Evolutionary conservation across 306 rosid genomes (phyloP).

Genomic region (Prunus salicina): DNA sequence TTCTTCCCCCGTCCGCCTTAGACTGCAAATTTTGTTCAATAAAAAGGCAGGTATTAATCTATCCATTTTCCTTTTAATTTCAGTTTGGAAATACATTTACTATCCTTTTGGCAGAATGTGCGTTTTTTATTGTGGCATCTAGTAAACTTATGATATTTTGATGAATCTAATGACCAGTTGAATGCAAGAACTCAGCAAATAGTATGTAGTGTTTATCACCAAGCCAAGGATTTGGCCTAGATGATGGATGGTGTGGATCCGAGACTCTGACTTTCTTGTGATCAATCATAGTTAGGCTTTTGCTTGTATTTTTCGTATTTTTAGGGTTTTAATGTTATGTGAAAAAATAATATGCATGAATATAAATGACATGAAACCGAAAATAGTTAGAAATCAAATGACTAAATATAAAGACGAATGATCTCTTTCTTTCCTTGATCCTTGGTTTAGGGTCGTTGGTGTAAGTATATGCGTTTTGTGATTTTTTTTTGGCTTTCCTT

Average conservation of each 20-base stretch:
- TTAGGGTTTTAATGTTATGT: too few species aligned
- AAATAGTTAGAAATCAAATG: too few species aligned
- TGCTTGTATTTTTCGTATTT: too few species aligned
- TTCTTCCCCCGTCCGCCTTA: slow-evolving; percentile 74
- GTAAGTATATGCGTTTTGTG: neutral
- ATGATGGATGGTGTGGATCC: too few species aligned
- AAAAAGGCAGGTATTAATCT: slow-evolving; percentile 73
- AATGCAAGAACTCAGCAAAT: neutral
- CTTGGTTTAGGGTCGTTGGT: neutral
- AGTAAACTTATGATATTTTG: neutral
- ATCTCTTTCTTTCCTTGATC: too few species aligned
- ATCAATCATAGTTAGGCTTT: too few species aligned
- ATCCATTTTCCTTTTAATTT: slow-evolving; percentile 12
- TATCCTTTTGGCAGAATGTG: neutral
- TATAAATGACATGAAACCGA: too few species aligned
- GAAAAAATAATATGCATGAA: too few species aligned
- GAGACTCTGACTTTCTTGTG: too few species aligned
- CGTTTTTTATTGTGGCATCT: neutral
- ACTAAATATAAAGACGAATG: too few species aligned
- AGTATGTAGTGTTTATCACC: too few species aligned
- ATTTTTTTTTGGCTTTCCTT: slow-evolving; percentile 17
- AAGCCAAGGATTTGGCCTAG: too few species aligned
- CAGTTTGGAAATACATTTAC: neutral
- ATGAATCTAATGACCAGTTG: neutral
- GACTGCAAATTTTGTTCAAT: slow-evolving; percentile 97